Base-by-base conservation (phyloP, 139 green algal species). In the Picochlorum sp. region DNA sequence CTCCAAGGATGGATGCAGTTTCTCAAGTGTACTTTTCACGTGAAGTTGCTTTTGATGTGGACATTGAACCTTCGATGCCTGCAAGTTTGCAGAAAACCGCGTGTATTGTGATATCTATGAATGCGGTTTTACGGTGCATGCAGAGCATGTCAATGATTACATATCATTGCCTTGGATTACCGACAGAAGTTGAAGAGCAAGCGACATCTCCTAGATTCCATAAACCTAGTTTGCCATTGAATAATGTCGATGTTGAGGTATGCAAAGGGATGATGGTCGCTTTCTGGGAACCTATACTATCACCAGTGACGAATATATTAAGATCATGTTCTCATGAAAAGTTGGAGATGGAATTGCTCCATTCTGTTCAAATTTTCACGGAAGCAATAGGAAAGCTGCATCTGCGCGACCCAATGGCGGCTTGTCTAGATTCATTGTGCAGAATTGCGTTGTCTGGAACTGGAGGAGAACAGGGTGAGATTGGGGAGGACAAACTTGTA, bases 381-480 rank as follows among this genome's bases (percentile, higher is more conserved):
- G 70, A 82, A 18, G 69, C 80, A 8, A 72, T 62, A 21, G 83
- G 84, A 11, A 61, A 77, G n/a, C 69, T 92, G 44, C 64, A 70
- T 4, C 51, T 88, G 60, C 62, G 67, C 18, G 74, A 90, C 26
- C 71, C 86, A 6, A 68, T 86, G 10, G 85, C 95, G 37, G 82
- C 73, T 2, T 92, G 87, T 61, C 66, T 95, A 20, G 67, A 67
- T 16, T 75, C 75, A 28, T 78, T 94, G n/a, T 94, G 87, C 59
- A 49, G 72, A 20, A 81, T 89, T 59, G 83, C 87, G 9, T 74
- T 95, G 20, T 65, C 74, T 57, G 34, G 54, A 45, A 24, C 63
- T n/a, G 26, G 31, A 23, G 34, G 1, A 26, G 60, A 41, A 57
- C 13, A 14, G 13, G n/a, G 4, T 34, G n/a, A 15, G 13, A 15